Conservation (phyloP, 805 yeast species). For the Zygosaccharomyces siamensis region DNA sequence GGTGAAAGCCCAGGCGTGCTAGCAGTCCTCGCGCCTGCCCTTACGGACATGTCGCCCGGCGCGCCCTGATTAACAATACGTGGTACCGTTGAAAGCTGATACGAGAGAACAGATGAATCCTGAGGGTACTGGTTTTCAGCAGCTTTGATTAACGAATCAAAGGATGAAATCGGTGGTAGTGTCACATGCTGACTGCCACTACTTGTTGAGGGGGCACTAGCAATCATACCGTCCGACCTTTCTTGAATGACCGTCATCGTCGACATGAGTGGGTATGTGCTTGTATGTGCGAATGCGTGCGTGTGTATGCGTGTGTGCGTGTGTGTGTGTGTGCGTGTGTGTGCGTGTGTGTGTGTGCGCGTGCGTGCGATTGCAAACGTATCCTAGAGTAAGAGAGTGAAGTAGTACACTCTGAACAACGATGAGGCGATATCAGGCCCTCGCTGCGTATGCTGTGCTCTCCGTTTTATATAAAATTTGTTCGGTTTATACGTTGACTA, state of each 20-base stretch:
- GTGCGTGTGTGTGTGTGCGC: no score
- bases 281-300: no score
- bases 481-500: background rate
- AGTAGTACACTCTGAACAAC: background rate
- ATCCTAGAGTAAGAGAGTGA: no score
- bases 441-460: background rate
- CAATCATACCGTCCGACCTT: background rate
- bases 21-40: no score
- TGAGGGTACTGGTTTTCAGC: conserved; percentile 25
- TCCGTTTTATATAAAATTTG: background rate
- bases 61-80: conserved; percentile 22
- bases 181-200: conserved; percentile 10
- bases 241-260: background rate
- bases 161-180: conserved; percentile 32
- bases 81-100: conserved; percentile 21
- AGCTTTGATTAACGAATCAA: conserved; percentile 28
- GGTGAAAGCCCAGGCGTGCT: conserved; percentile 14
- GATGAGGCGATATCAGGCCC: background rate
- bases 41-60: background rate
- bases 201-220: background rate
- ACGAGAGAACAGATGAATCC: conserved; percentile 7
- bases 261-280: background rate
- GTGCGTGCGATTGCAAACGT: no score
- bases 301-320: no score
- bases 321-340: no score